Evolutionary conservation across 2,329 filamentous ascomycete species (phyloP), one percentile per base, ranked within the genome.

Genomic region (Ceratocystis papillata): DNA sequence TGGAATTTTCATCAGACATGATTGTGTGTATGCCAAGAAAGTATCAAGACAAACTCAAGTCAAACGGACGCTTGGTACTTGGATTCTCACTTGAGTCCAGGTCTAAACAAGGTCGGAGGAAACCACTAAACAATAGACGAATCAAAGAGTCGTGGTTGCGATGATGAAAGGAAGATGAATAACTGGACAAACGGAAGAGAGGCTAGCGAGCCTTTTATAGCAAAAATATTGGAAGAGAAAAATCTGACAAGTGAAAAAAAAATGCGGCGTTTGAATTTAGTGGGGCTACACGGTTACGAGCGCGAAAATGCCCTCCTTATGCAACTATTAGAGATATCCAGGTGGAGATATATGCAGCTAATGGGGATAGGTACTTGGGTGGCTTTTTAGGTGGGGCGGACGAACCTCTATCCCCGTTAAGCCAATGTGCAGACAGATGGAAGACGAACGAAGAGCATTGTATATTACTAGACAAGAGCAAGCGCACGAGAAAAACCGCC

Each of bases 1-100:
- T 84, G 37, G 59, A 46, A 20, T 50, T 44, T 67, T 59, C 65
- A 46, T 28, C 63, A 12, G 37, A 46, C 67, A 66, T 66, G 15
- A 30, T 61, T 45, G 30, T 6, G 10, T n/a, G 25, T 17, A 12
- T 10, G 4, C 7, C 20, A 28, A 20, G 28, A 57, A 15, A 12
- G 22, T 28, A 44, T 64, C 20, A 30, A 28, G 46, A 64, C 20
- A 48, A 53, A 37, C 25, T 59, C 28, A 25, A 41, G 10, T 41
- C 10, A 37, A n/a, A 37, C n/a, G 55, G n/a, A 25, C 15, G 33
- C 55, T 30, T 20, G 17, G 25, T n/a, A 37, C 33, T 37, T 37
- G 28, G 55, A 17, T 62, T 62, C 30, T 46, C 44, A 28, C 37
- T 62, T 62, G 37, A 44, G 22, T 28, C 20, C 61, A 63, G 33